A percentile compares a stretch with the other conserved stretches of the same genome.
These are phyloP conservation scores for Peniophora sp. DNA, from an alignment of 1,284 basidiomycete genomes.

Conservation along the genomic window DNA sequence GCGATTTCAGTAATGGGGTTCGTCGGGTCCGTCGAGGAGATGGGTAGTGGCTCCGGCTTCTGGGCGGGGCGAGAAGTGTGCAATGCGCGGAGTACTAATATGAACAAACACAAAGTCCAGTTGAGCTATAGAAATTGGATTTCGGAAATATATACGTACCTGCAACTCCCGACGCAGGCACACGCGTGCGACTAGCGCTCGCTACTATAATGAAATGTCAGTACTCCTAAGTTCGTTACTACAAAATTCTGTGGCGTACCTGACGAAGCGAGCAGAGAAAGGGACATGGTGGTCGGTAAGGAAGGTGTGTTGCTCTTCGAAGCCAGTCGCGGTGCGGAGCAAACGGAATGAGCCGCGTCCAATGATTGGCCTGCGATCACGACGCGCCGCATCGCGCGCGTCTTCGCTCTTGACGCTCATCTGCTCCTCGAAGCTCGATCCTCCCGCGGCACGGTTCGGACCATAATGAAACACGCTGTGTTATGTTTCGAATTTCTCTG, in stretches of 20 bases:
- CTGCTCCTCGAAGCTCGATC: too few species aligned
- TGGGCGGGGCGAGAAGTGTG: constrained; percentile 38
- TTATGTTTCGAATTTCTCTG: too few species aligned
- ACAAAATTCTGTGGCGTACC: constrained; percentile 25
- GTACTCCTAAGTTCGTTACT: background rate
- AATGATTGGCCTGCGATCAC: too few species aligned
- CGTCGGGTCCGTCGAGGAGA: constrained; percentile 34
- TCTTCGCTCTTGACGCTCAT: too few species aligned
- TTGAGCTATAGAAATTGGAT: constrained; percentile 23
- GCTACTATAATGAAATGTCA: constrained; percentile 5
- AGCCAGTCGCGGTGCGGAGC: too few species aligned
- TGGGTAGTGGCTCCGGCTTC: constrained; percentile 30
- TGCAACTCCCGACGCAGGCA: constrained; percentile 38
- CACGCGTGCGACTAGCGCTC: constrained; percentile 32
- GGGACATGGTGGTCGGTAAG: constrained; percentile 36
- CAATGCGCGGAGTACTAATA: constrained; percentile 43
- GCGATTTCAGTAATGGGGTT: constrained; percentile 63
- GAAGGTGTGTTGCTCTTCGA: too few species aligned
- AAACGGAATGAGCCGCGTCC: too few species aligned
- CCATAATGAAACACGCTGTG: too few species aligned
- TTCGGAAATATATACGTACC: constrained; percentile 35
- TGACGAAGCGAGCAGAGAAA: constrained; percentile 37
- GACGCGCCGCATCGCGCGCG: too few species aligned
- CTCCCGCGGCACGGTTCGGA: too few species aligned
- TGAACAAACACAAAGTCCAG: background rate